A percentile compares a stretch with the other conserved stretches of the same genome.
Evolutionary conservation across 2,329 filamentous ascomycete genomes (phyloP).

Genomic region (Fusarium vanettenii): DNA sequence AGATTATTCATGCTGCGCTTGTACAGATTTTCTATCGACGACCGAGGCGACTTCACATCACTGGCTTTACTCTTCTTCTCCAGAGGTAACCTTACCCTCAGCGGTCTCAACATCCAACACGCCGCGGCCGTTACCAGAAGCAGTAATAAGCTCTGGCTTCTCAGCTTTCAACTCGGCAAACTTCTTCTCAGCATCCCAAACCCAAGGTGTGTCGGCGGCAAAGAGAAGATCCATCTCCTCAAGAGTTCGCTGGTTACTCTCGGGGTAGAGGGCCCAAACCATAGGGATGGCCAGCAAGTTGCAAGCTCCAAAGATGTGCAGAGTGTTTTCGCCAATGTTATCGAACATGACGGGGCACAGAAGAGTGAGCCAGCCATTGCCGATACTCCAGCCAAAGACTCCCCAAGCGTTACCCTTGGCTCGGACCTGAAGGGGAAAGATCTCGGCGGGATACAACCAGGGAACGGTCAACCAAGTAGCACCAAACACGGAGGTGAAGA

Average conservation of each 20-base stretch:
- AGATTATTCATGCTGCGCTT: background rate
- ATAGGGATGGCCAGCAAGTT: constrained; percentile 75
- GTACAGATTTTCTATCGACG: background rate
- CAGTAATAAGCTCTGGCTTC: constrained; percentile 58
- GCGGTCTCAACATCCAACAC: constrained; percentile 21
- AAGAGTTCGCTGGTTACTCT: constrained; percentile 78
- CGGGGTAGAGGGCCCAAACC: constrained; percentile 80
- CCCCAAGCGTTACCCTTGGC: constrained; percentile 82
- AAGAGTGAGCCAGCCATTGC: constrained; percentile 72
- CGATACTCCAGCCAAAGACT: constrained; percentile 80
- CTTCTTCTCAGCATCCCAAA: constrained; percentile 76
- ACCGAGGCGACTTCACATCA: background rate
- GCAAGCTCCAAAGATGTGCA: constrained; percentile 78
- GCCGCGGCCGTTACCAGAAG: background rate
- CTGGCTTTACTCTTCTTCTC: background rate
- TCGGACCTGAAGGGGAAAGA: constrained; percentile 77
- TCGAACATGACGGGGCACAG: constrained; percentile 59
- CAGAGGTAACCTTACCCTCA: constrained; percentile 1
- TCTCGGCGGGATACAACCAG: constrained; percentile 77
- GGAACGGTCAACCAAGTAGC: constrained; percentile 65
- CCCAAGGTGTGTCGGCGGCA: constrained; percentile 73
- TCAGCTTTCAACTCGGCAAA: constrained; percentile 72
- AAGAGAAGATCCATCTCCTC: constrained; percentile 83
- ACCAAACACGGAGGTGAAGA: constrained; percentile 56
- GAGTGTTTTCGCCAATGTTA: constrained; percentile 68